Conservation (phyloP, 2,329 filamentous ascomycete species). For the Emericellopsis cladophorae region DNA sequence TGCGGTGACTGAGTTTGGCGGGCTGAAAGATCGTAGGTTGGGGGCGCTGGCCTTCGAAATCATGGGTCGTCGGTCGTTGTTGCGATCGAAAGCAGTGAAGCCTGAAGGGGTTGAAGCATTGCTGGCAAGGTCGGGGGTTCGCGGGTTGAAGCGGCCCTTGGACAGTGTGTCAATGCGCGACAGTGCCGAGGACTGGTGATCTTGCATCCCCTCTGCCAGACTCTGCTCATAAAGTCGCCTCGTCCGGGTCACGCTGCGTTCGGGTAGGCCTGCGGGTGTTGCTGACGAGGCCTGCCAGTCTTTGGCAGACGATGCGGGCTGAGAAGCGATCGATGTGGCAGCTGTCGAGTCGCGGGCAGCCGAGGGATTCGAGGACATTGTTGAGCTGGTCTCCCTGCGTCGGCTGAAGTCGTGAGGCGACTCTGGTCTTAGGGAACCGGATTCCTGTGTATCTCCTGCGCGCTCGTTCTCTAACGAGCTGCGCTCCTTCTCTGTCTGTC, state of each 20-base stretch:
- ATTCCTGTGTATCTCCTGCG: constrained; percentile 18
- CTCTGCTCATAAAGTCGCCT: constrained; percentile 75
- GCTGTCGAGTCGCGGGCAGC: constrained; percentile 70
- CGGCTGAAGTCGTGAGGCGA: constrained; percentile 44
- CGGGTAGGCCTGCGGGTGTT: constrained; percentile 23
- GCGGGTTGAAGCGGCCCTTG: constrained; percentile 40
- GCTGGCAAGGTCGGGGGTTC: constrained; percentile 35
- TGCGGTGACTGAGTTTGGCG: constrained; percentile 23
- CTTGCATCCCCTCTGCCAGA: constrained; percentile 65
- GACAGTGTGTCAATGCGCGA: constrained; percentile 71
- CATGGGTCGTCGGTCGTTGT: constrained; percentile 30
- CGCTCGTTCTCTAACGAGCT: constrained; percentile 26
- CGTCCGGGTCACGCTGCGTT: constrained; percentile 56
- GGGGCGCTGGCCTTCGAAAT: constrained; percentile 51
- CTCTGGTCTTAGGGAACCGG: constrained; percentile 16
- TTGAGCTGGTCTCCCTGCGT: constrained; percentile 79
- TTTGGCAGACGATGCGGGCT: constrained; percentile 39
- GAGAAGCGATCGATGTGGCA: constrained; percentile 74
- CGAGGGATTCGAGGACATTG: constrained; percentile 56
- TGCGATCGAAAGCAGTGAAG: constrained; percentile 30
- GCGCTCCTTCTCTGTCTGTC: constrained; percentile 47
- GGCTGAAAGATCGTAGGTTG: constrained; percentile 49
- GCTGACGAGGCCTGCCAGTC: constrained; percentile 31
- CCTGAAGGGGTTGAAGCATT: constrained; percentile 32
- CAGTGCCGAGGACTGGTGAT: constrained; percentile 65